These are phyloP conservation scores for Gaultheria prostrata DNA, from an alignment of 148 eudicot species.

Conservation along the genomic window DNA sequence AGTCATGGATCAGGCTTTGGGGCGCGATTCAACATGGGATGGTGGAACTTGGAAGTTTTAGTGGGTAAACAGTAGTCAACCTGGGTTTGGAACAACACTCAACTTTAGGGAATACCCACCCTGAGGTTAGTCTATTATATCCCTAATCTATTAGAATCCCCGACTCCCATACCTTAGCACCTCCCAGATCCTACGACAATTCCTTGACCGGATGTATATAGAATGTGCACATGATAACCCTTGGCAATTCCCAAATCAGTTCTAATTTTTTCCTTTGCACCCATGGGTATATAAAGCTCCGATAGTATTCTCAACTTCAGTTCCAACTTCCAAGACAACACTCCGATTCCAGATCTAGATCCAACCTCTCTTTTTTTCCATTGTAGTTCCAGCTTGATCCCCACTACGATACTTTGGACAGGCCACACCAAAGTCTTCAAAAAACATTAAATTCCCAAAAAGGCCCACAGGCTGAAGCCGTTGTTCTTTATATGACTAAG, in stretches of 20 bases:
- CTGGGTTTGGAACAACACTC: not conserved
- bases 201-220: not conserved
- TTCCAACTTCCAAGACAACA: not conserved
- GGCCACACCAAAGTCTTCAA: not conserved
- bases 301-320: not conserved
- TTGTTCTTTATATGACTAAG: not conserved
- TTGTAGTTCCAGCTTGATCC: not conserved
- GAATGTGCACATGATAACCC: not conserved
- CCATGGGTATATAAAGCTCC: not conserved
- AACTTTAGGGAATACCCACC: not conserved
- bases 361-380: not conserved
- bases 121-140: not conserved
- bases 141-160: not conserved
- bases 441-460: not conserved
- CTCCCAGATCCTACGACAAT: not conserved
- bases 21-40: not conserved
- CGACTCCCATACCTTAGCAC: not conserved
- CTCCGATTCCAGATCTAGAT: not conserved
- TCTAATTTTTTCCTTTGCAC: not conserved
- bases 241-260: not conserved
- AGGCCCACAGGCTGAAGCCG: not conserved
- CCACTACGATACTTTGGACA: not conserved
- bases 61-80: constrained; percentile 3
- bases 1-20: not conserved
- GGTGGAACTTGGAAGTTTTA: not conserved